phyloP scores from a whole-genome alignment of 345 rosid species.

The Raphanus raphanistrum region DNA sequence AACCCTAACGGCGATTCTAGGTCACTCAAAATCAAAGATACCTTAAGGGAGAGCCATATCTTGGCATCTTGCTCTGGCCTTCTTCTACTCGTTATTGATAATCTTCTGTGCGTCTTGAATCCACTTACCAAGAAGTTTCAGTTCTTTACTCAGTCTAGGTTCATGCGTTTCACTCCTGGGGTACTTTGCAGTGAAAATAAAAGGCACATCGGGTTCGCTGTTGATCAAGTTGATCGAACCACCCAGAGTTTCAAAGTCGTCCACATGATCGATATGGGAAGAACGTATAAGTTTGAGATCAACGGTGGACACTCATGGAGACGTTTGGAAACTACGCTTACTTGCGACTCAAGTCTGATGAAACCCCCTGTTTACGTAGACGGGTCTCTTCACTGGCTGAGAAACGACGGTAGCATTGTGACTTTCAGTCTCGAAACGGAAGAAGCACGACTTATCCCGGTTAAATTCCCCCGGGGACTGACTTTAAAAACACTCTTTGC shows the following conservation, averaged over 20 bases:
- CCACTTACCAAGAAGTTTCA: not conserved
- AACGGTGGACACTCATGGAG: not conserved
- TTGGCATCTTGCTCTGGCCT: slow-evolving; percentile 14
- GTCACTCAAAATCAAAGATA: not conserved
- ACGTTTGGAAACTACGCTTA: not conserved
- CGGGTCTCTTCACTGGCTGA: slow-evolving; percentile 22
- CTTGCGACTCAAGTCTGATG: slow-evolving; percentile 1
- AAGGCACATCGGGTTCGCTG: not conserved
- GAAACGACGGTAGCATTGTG: slow-evolving; percentile 9
- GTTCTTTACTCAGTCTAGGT: not conserved
- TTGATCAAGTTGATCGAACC: slow-evolving; percentile 10
- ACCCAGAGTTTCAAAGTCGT: slow-evolving; percentile 4
- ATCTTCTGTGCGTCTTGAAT: slow-evolving; percentile 7
- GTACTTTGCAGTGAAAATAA: too few relatives aligned
- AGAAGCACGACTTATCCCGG: not conserved
- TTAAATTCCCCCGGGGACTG: not conserved
- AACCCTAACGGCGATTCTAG: not conserved
- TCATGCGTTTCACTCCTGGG: not conserved
- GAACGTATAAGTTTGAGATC: not conserved
- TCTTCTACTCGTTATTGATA: not conserved
- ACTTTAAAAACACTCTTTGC: not conserved
- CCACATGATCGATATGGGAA: not conserved
- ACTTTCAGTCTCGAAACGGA: slow-evolving; percentile 16
- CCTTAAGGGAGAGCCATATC: not conserved
- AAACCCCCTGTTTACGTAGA: slow-evolving; percentile 4